These are phyloP conservation scores for Neofusicoccum sp. DNA, from an alignment of 2,329 filamentous ascomycete species.

Conservation along the genomic window DNA sequence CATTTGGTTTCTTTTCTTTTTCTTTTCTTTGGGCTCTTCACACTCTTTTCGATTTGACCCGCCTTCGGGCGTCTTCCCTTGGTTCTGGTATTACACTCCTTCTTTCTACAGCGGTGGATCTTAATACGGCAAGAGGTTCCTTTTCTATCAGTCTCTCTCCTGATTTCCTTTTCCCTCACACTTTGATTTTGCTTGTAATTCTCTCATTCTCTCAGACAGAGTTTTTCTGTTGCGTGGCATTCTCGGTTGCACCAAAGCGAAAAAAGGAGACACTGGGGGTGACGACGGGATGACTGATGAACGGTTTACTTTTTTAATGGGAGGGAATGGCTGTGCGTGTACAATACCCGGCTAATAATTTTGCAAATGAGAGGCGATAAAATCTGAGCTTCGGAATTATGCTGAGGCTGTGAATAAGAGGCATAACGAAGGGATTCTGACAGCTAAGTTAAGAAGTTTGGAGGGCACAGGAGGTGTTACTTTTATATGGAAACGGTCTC, in stretches of 20 bases:
- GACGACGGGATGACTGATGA: constrained; percentile 9
- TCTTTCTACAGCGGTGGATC: neutral
- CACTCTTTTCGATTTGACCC: too few relatives aligned
- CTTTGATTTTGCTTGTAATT: neutral
- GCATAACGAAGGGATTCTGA: neutral
- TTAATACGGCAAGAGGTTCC: neutral
- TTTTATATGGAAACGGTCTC: too few relatives aligned
- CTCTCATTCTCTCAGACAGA: neutral
- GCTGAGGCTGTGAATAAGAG: neutral
- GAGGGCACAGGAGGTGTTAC: too few relatives aligned
- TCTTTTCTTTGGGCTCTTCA: neutral
- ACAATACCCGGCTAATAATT: neutral
- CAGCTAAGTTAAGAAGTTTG: neutral
- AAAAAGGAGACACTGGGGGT: neutral
- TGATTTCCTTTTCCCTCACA: neutral
- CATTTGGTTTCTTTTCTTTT: too few relatives aligned
- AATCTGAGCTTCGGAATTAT: neutral
- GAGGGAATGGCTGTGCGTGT: neutral
- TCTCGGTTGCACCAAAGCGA: neutral
- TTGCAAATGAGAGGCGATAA: neutral
- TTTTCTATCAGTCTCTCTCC: neutral
- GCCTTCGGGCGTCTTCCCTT: neutral
- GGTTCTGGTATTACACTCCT: neutral
- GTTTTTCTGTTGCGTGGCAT: neutral
- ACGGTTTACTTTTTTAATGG: neutral